phyloP scores from a whole-genome alignment of 2,329 filamentous ascomycete genomes.

The Periglandula ipomoeae region DNA sequence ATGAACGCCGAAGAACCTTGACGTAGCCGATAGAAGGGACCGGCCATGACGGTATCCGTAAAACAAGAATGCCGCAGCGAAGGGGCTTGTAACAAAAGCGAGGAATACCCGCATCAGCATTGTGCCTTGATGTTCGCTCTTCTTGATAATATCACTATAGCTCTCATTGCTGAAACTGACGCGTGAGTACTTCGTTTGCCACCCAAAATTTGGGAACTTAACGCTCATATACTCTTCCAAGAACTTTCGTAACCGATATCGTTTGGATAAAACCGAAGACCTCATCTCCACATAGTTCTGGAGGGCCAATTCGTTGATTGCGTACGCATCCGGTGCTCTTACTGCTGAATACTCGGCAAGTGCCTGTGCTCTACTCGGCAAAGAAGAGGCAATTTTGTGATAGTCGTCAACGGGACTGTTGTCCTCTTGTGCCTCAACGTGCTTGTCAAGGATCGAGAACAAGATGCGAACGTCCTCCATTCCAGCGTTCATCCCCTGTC shows the following conservation, averaged over 20 bases:
- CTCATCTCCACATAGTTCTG: conserved; percentile 95
- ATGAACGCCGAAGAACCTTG: not conserved
- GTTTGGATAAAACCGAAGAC: conserved; percentile 64
- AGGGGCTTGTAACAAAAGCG: conserved; percentile 23
- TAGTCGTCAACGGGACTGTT: conserved; percentile 29
- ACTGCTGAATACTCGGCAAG: conserved; percentile 66
- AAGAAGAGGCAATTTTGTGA: conserved; percentile 32
- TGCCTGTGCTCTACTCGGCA: conserved; percentile 51
- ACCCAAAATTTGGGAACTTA: conserved; percentile 68
- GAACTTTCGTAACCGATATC: conserved; percentile 74
- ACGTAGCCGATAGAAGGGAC: conserved; percentile 9
- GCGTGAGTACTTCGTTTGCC: conserved; percentile 85
- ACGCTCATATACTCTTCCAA: conserved; percentile 77
- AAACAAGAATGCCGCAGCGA: conserved; percentile 17
- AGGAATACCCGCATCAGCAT: conserved; percentile 42
- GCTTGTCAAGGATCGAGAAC: conserved; percentile 70
- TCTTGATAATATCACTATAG: conserved; percentile 72
- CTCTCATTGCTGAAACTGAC: conserved; percentile 90
- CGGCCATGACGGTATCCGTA: conserved; percentile 19
- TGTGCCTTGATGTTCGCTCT: conserved; percentile 59
- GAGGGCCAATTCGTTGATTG: conserved; percentile 86
- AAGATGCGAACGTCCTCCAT: conserved; percentile 88
- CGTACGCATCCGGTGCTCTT: conserved; percentile 69
- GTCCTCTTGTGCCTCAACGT: conserved; percentile 36
- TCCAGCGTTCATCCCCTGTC: conserved; percentile 95